phyloP scores from a whole-genome alignment of 2,329 filamentous ascomycete genomes.

The Didymella lethalis region DNA sequence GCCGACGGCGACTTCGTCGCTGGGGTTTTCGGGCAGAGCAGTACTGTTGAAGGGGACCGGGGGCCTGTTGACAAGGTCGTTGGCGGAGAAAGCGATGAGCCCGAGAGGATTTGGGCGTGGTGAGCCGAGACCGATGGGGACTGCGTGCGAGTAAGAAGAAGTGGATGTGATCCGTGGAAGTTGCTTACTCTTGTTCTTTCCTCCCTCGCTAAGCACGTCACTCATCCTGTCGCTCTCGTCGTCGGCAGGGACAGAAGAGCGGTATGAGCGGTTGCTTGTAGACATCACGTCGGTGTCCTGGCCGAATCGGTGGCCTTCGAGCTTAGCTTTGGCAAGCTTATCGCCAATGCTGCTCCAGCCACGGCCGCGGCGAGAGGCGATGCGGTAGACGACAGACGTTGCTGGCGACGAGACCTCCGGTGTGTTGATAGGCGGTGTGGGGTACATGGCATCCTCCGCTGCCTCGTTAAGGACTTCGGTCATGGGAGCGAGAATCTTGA shows the following conservation, averaged over 20 bases:
- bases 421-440: slow-evolving; percentile 44
- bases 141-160: slow-evolving; percentile 21
- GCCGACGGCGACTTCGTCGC: slow-evolving; percentile 17
- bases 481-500: slow-evolving; percentile 39
- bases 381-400: slow-evolving; percentile 32
- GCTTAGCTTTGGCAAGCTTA: slow-evolving; percentile 75
- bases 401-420: slow-evolving; percentile 39
- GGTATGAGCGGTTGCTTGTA: slow-evolving; percentile 26
- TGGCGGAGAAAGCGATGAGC: slow-evolving; percentile 40
- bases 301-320: slow-evolving; percentile 28
- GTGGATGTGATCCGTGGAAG: not conserved
- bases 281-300: slow-evolving; percentile 30
- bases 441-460: slow-evolving; percentile 40
- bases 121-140: slow-evolving; percentile 40
- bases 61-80: slow-evolving; percentile 24
- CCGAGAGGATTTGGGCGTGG: slow-evolving; percentile 39
- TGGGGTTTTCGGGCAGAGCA: slow-evolving; percentile 22
- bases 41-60: slow-evolving; percentile 31
- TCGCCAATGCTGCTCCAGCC: slow-evolving; percentile 85
- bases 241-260: slow-evolving; percentile 25
- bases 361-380: slow-evolving; percentile 28
- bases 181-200: slow-evolving; percentile 28
- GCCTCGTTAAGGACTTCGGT: slow-evolving; percentile 43
- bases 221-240: slow-evolving; percentile 31
- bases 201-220: slow-evolving; percentile 30